phyloP scores from a whole-genome alignment of 345 rosid species.

The Syzygium aromaticum region DNA sequence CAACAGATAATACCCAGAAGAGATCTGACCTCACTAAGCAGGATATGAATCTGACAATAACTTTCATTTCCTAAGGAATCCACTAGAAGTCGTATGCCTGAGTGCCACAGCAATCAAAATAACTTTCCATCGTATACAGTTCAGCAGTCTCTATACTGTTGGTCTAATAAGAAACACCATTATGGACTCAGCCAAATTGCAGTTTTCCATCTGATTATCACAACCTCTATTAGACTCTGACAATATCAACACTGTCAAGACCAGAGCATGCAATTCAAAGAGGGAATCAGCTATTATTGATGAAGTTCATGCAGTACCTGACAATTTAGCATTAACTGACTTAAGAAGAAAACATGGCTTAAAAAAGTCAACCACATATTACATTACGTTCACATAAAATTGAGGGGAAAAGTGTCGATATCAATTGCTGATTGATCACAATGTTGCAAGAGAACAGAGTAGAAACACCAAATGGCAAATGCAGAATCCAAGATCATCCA shows the following conservation, averaged over 20 bases:
- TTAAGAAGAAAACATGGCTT: not conserved
- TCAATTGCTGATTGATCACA: not conserved
- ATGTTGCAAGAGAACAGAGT: not conserved
- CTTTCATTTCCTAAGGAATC: not conserved
- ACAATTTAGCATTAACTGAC: not conserved
- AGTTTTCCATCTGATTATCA: not conserved
- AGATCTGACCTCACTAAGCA: not conserved
- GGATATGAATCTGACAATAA: not conserved
- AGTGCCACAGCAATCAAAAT: not conserved
- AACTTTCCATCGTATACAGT: not conserved
- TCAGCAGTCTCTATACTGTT: not conserved
- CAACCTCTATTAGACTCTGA: not conserved
- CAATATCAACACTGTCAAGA: not conserved
- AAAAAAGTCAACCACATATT: not conserved
- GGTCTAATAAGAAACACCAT: not conserved
- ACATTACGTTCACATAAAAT: no score
- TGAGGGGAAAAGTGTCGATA: not conserved
- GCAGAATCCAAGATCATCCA: not conserved
- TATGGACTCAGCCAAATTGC: not conserved
- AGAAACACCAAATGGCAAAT: not conserved
- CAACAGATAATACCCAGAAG: not conserved
- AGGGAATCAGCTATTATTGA: not conserved
- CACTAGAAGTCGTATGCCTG: not conserved
- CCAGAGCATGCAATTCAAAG: not conserved
- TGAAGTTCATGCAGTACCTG: not conserved